phyloP scores from a whole-genome alignment of 768 basidiomycete species.

The Hygrocybe coccinea region DNA sequence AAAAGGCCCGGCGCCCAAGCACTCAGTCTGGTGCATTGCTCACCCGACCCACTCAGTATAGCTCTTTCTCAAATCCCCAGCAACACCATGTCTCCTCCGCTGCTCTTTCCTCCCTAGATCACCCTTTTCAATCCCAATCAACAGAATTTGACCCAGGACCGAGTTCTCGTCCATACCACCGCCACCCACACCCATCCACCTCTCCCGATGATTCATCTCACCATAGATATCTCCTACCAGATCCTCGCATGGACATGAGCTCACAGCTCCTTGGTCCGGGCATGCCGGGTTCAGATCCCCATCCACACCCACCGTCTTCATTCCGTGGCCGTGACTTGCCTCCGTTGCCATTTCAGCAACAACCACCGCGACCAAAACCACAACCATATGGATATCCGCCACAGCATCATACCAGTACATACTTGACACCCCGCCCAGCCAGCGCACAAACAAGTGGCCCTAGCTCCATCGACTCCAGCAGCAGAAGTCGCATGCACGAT shows the following conservation, averaged over 20 bases:
- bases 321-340: background rate
- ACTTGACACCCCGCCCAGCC: background rate
- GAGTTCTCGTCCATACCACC: too few species aligned
- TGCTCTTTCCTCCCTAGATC: too few species aligned
- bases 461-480: background rate
- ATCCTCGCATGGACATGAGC: constrained; percentile 7
- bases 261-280: constrained; percentile 56
- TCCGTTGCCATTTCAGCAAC: constrained; percentile 3
- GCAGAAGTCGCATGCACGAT: too few species aligned
- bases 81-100: background rate
- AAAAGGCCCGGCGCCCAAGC: constrained; percentile 77
- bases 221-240: background rate
- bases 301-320: background rate
- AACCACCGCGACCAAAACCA: constrained; percentile 9
- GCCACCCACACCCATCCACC: too few species aligned
- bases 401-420: background rate
- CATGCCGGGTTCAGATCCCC: constrained; percentile 39
- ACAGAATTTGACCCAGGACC: too few species aligned
- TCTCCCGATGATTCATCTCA: background rate
- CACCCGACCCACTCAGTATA: background rate
- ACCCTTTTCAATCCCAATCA: too few species aligned
- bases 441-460: background rate
- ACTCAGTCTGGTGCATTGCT: constrained; percentile 32
- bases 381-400: background rate
- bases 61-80: background rate